phyloP scores from a whole-genome alignment of 2,329 filamentous ascomycete species.

The Bipolaris bicolor region DNA sequence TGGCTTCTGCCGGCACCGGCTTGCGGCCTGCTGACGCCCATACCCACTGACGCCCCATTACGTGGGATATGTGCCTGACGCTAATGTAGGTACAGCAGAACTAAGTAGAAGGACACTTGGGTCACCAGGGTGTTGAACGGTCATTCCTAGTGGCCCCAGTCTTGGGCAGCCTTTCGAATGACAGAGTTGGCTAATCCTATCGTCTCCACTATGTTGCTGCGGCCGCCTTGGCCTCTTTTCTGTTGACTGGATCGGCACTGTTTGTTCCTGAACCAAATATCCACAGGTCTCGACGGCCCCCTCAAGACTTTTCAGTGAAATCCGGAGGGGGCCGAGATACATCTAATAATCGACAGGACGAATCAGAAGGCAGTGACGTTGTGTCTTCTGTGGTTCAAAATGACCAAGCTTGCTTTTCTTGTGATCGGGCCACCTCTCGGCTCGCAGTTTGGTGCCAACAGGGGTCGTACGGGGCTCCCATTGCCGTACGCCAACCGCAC shows the following conservation, averaged over 20 bases:
- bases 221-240: neutral
- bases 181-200: constrained; percentile 2
- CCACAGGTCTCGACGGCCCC: constrained; percentile 1
- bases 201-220: constrained; percentile 3
- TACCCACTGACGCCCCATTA: constrained; percentile 10
- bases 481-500: constrained; percentile 16
- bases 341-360: constrained; percentile 8
- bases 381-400: constrained; percentile 17
- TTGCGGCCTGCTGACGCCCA: constrained; percentile 6
- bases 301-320: constrained; percentile 7
- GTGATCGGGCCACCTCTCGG: constrained; percentile 19
- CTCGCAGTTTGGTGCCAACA: constrained; percentile 10
- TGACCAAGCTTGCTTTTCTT: constrained; percentile 9
- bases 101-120: constrained; percentile 10
- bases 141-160: constrained; percentile 5
- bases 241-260: neutral
- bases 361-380: constrained; percentile 18
- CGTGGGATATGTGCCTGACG: constrained; percentile 18
- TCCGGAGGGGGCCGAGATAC: constrained; percentile 13
- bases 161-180: constrained; percentile 1
- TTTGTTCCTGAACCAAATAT: neutral
- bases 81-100: constrained; percentile 29
- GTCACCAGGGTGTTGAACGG: constrained; percentile 8
- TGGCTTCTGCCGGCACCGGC: constrained; percentile 15
- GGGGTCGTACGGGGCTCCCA: constrained; percentile 13